These are phyloP conservation scores for Udeniomyces megalosporus DNA, from an alignment of 768 basidiomycete species.

Conservation along the genomic window DNA sequence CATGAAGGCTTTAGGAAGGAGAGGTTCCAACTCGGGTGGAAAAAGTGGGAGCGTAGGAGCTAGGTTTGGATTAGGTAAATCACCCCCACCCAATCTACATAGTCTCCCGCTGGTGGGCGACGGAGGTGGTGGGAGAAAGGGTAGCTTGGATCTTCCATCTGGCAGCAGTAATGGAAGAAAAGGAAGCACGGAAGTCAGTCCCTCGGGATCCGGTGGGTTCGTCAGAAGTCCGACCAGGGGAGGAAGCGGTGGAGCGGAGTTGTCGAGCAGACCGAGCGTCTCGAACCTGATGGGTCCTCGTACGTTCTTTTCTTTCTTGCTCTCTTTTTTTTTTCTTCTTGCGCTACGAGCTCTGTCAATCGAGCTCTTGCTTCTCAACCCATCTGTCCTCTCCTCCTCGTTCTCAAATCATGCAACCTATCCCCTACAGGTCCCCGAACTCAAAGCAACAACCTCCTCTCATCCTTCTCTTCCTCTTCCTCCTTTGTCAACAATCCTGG, in stretches of 20 bases:
- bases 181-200: no score
- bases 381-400: neutral
- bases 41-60: neutral
- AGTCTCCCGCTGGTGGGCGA: neutral
- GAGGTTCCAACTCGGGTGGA: neutral
- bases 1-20: slow-evolving; percentile 7
- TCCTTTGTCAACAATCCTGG: neutral
- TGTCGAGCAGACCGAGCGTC: neutral
- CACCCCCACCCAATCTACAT: no score
- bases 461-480: neutral
- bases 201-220: no score
- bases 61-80: neutral
- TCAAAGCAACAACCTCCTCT: neutral
- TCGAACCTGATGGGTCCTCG: neutral
- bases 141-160: neutral
- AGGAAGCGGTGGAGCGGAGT: neutral
- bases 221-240: no score
- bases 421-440: neutral
- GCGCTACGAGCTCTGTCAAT: neutral
- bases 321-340: neutral
- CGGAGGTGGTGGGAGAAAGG: neutral
- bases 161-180: neutral
- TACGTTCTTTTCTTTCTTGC: neutral
- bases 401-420: neutral
- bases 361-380: no score